Base-by-base conservation (phyloP, 2,329 filamentous ascomycete species). In the Botrytis tulipae region DNA sequence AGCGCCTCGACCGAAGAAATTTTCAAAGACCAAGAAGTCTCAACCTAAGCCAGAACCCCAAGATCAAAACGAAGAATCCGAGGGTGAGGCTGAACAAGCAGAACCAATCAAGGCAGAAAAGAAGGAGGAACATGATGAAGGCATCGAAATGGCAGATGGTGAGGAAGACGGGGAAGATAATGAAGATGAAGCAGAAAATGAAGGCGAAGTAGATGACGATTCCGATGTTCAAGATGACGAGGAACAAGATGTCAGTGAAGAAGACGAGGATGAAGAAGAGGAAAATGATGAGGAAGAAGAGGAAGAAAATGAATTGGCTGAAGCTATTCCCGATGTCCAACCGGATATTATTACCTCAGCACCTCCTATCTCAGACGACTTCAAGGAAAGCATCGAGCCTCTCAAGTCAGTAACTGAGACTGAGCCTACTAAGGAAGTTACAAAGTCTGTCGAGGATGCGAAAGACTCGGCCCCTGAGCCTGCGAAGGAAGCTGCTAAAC, bases 121-220 rank as follows among this genome's bases (percentile, higher is more conserved):
- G 35, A 46, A 73, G 48, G 72, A 59, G 16, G 59, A 73, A 40
- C 72, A 70, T 37, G 72, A 70, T 14, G 72, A 73, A 69, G 67
- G 59, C 6, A 63, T 71, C 5, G 72, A 73, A 35, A 63, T 62
- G 66, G 61, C 57, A 5, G 72, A 73, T 63, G 46, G 59, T 20
- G 72, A 71, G 12, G 62, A 74, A 29, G 54, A 72, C 2, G 65
- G 44, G 14, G 66, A 63, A 29, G 59, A 73, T 35, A 48, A 62
- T 48, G 71, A 70, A 42, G 32, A 32, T 10, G 54, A 70, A 14
- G 20, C 14, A 16, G 59, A 54, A 29, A 29, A 70, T 20, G 67
- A 54, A 20, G 42, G 25, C 4, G 68, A 71, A 14, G 40, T 40
- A 20, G 68, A 71, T 3, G 40, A 63, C 32, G 25, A 35, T 46